These are phyloP conservation scores for Colletotrichum echinochloae DNA, from an alignment of 2,329 filamentous ascomycete genomes.

Conservation along the genomic window DNA sequence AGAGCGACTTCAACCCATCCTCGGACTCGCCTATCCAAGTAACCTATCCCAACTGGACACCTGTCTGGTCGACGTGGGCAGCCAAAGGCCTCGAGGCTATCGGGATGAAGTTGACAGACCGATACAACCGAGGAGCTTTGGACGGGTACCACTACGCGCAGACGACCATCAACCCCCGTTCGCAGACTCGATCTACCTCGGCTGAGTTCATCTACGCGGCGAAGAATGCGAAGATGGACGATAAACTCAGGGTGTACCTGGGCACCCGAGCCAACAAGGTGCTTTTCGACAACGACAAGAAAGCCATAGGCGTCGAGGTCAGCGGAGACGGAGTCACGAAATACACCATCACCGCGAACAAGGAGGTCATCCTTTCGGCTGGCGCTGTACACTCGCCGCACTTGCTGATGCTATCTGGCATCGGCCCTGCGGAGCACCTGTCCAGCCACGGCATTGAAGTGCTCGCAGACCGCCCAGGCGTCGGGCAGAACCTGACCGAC, in stretches of 20 bases:
- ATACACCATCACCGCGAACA: conserved; percentile 24
- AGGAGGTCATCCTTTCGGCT: conserved; percentile 29
- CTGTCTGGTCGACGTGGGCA: conserved; percentile 42
- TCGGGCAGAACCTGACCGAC: conserved; percentile 83
- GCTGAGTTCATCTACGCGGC: conserved; percentile 52
- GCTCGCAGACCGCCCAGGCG: conserved; percentile 71
- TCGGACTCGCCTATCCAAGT: conserved; percentile 45
- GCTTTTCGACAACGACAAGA: conserved; percentile 54
- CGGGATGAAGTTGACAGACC: conserved; percentile 50
- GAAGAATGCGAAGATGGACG: conserved; percentile 42
- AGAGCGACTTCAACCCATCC: conserved; percentile 14
- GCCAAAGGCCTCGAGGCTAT: conserved; percentile 52
- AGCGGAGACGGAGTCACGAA: conserved; percentile 36
- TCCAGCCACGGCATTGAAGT: conserved; percentile 54
- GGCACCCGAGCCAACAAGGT: conserved; percentile 58
- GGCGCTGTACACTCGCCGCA: conserved; percentile 34
- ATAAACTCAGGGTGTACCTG: conserved; percentile 54
- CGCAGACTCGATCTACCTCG: conserved; percentile 49
- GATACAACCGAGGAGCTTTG: conserved; percentile 55
- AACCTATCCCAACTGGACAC: conserved; percentile 43
- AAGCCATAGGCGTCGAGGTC: conserved; percentile 55
- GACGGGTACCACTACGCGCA: conserved; percentile 48
- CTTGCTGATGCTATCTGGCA: conserved; percentile 46
- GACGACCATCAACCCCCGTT: conserved; percentile 47
- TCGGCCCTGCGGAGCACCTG: conserved; percentile 57